Evolutionary conservation across 2,329 filamentous ascomycete genomes (phyloP).

Genomic region (Trichoderma breve): DNA sequence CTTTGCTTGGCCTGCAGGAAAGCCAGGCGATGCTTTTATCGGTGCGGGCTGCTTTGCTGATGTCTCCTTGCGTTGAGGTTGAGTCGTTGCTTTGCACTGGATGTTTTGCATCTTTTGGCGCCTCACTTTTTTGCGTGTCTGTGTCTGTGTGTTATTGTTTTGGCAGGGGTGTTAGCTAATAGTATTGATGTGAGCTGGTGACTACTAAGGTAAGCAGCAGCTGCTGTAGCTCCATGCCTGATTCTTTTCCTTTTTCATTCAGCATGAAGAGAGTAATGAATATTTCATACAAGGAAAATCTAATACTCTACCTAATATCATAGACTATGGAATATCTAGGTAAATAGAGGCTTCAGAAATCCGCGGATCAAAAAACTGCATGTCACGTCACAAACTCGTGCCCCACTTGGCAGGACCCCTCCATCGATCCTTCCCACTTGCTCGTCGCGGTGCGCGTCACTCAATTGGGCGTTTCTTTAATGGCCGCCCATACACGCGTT

Average conservation of each 20-base stretch:
- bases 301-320: too few species aligned
- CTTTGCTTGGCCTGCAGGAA: not conserved
- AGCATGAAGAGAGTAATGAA: not conserved
- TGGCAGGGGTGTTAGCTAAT: not conserved
- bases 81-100: not conserved
- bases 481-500: conserved; percentile 2
- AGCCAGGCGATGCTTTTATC: not conserved
- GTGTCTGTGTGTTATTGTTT: not conserved
- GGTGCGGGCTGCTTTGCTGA: not conserved
- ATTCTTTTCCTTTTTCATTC: not conserved
- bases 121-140: not conserved
- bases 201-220: not conserved
- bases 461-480: conserved; percentile 16
- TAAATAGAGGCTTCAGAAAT: not conserved
- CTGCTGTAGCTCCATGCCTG: not conserved
- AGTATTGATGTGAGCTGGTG: not conserved
- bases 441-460: conserved; percentile 20
- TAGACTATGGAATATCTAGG: not conserved
- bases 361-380: not conserved
- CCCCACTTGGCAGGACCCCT: conserved; percentile 17
- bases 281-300: not conserved
- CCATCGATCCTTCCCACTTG: conserved; percentile 18
- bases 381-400: not conserved
- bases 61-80: not conserved
- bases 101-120: not conserved